Evolutionary conservation across 208 protist genomes (phyloP).

Genomic region (Naegleria fowleri): DNA sequence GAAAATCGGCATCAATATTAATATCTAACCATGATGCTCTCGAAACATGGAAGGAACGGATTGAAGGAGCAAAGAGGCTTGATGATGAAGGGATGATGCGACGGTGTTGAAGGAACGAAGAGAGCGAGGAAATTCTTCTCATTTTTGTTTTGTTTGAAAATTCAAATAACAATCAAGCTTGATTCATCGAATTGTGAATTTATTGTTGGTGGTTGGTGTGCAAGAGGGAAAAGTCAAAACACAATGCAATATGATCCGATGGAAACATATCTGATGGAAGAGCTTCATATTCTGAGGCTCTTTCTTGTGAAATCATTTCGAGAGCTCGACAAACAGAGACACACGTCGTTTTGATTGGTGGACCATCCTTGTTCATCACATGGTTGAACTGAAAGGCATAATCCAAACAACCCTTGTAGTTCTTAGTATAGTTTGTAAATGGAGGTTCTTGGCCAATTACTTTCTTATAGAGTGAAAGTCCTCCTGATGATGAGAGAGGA

Average conservation of each 20-base stretch:
- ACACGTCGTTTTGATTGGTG: not conserved
- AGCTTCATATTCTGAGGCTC: not conserved
- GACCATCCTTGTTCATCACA: not conserved
- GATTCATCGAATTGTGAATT: too few species aligned
- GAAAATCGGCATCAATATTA: not conserved
- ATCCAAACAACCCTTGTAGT: not conserved
- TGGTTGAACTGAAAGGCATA: not conserved
- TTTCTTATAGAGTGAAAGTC: not conserved
- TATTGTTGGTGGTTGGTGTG: too few species aligned
- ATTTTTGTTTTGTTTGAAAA: too few species aligned
- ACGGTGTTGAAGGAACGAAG: too few species aligned
- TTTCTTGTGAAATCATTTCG: not conserved
- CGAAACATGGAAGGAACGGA: not conserved
- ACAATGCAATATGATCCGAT: not conserved
- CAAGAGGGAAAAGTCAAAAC: not conserved
- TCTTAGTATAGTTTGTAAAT: constrained; percentile 13
- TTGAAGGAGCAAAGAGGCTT: not conserved
- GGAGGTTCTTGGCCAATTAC: not conserved
- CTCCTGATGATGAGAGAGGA: not conserved
- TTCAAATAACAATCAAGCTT: too few species aligned
- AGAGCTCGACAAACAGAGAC: not conserved
- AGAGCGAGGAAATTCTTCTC: too few species aligned
- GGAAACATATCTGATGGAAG: not conserved
- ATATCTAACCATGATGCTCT: not conserved
- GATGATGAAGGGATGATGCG: too few species aligned